A percentile compares a stretch with the other conserved stretches of the same genome.
Evolutionary conservation across 805 yeast genomes (phyloP).

Genomic region (Suhomyces pyralidae): DNA sequence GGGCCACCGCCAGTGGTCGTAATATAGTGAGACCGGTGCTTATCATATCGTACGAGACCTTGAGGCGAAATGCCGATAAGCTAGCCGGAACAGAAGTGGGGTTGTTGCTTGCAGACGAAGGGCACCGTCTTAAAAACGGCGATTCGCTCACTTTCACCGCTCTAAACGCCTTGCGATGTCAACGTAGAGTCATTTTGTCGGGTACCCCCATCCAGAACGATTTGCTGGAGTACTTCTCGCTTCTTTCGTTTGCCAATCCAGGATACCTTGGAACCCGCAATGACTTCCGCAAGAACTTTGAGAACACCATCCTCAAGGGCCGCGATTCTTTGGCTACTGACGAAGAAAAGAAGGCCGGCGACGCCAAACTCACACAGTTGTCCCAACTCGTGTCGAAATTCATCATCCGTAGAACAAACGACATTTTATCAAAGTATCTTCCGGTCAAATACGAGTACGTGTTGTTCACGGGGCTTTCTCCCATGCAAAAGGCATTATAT

Average conservation of each 20-base stretch:
- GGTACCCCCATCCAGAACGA: conserved; percentile 98
- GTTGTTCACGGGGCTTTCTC: conserved; percentile 81
- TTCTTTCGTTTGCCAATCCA: conserved; percentile 90
- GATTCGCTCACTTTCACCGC: conserved; percentile 91
- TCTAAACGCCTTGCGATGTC: conserved; percentile 75
- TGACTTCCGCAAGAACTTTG: conserved; percentile 84
- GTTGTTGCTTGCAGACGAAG: conserved; percentile 60
- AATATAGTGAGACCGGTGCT: conserved; percentile 89
- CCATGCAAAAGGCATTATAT: conserved; percentile 71
- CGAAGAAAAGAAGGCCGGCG: conserved; percentile 67
- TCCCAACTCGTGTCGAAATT: conserved; percentile 79
- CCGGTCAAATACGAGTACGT: conserved; percentile 97
- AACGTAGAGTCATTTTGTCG: conserved; percentile 84
- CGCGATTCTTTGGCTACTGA: conserved; percentile 90
- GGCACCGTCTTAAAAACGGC: conserved; percentile 56
- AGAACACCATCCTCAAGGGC: conserved; percentile 73
- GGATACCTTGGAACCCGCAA: conserved; percentile 80
- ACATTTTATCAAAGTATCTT: conserved; percentile 85
- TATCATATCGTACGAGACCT: conserved; percentile 90
- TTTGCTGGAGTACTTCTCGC: conserved; percentile 86
- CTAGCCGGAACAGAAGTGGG: conserved; percentile 80
- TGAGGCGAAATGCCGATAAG: conserved; percentile 78
- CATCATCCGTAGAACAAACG: conserved; percentile 93
- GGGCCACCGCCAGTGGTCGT: conserved; percentile 89
- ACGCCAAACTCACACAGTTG: conserved; percentile 63